Evolutionary conservation across 164 flowering plant genomes (phyloP).

Genomic region (Umbilicus rupestris): DNA sequence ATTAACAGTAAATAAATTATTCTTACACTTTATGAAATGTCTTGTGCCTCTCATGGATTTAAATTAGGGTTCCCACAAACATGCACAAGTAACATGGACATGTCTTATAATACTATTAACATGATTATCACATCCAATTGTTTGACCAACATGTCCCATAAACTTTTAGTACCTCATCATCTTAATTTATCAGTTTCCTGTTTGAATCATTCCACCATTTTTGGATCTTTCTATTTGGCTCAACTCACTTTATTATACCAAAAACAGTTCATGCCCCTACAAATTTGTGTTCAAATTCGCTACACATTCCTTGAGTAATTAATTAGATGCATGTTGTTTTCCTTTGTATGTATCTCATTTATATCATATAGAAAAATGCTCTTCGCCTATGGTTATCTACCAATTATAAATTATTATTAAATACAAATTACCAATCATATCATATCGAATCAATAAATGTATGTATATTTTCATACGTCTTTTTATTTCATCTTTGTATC

Average conservation of each 20-base stretch:
- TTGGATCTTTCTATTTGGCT: constrained; percentile 4
- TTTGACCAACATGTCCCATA: neutral
- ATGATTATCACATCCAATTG: too few relatives aligned
- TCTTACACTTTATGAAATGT: too few relatives aligned
- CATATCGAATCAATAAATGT: too few relatives aligned
- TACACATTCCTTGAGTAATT: neutral
- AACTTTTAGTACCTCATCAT: neutral
- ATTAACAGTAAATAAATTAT: neutral
- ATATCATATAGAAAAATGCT: neutral
- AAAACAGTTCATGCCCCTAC: neutral
- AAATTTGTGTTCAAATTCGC: constrained; percentile 4
- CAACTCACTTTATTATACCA: constrained; percentile 1
- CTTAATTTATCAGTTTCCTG: neutral
- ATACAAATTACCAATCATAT: too few relatives aligned
- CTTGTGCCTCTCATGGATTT: too few relatives aligned
- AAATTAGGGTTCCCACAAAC: too few relatives aligned
- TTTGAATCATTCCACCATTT: neutral
- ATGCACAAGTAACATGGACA: too few relatives aligned
- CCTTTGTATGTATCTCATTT: neutral
- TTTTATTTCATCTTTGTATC: too few relatives aligned
- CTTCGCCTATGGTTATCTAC: too few relatives aligned
- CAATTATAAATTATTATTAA: too few relatives aligned
- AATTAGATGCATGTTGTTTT: neutral
- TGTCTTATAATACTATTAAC: too few relatives aligned
- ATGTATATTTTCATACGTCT: too few relatives aligned